These are phyloP conservation scores for Gossypium ekmanianum DNA, from an alignment of 345 rosid genomes.

Conservation along the genomic window DNA sequence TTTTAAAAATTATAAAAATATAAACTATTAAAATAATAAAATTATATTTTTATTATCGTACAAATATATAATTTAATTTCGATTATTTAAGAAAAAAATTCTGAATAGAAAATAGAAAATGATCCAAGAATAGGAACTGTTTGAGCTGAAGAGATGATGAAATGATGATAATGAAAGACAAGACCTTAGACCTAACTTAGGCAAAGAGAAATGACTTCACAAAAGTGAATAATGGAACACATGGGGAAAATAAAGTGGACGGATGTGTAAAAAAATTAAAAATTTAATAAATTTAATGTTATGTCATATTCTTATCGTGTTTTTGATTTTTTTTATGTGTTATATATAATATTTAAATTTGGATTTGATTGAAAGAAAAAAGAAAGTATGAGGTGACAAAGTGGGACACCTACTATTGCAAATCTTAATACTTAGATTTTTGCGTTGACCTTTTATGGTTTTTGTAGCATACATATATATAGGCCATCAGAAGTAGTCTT, in stretches of 20 bases:
- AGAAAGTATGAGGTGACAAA: neutral
- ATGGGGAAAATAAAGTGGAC: neutral
- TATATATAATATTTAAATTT: too few species aligned
- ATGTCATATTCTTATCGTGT: too few species aligned
- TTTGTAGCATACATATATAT: neutral
- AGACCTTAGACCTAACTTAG: constrained; percentile 12
- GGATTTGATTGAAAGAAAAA: too few species aligned
- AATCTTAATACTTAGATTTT: neutral
- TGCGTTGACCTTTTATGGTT: neutral
- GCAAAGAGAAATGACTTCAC: neutral
- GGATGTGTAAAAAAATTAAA: neutral
- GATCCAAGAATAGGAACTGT: neutral
- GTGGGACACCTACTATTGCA: neutral
- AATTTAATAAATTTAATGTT: neutral
- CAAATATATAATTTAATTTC: too few species aligned
- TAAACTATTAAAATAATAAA: too few species aligned
- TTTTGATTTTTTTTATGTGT: too few species aligned
- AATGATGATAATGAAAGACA: neutral
- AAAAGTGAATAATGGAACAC: neutral
- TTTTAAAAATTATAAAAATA: too few species aligned
- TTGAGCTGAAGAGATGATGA: neutral
- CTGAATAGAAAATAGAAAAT: too few species aligned
- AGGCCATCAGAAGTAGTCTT: too few species aligned
- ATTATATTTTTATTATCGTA: too few species aligned
- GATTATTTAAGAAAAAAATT: too few species aligned